Evolutionary conservation across 2,329 filamentous ascomycete genomes (phyloP).

Genomic region (Myotisia sp.): DNA sequence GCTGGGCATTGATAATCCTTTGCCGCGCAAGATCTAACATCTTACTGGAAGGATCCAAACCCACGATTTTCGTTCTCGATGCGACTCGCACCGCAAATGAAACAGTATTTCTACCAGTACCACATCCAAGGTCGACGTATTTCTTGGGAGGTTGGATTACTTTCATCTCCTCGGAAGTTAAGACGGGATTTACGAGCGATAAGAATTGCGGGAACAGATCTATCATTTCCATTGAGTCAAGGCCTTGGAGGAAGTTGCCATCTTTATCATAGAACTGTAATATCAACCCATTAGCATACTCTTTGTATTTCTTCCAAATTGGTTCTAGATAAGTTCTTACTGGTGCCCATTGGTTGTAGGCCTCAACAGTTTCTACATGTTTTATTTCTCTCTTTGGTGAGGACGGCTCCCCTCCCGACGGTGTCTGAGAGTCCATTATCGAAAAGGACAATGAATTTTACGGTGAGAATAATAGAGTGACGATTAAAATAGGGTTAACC

Average conservation of each 20-base stretch:
- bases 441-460: too few relatives aligned
- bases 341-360: slow-evolving; percentile 27
- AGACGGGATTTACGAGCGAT: slow-evolving; percentile 14
- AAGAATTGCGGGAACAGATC: slow-evolving; percentile 39
- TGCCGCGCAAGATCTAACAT: slow-evolving; percentile 43
- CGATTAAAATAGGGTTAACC: too few relatives aligned
- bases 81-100: slow-evolving; percentile 28
- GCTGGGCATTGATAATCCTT: slow-evolving; percentile 16
- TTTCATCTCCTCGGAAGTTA: too few relatives aligned
- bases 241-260: slow-evolving; percentile 50
- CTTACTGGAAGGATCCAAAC: slow-evolving; percentile 41
- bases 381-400: slow-evolving; percentile 11
- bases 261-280: slow-evolving; percentile 48
- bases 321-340: slow-evolving; percentile 13
- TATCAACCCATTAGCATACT: neutral
- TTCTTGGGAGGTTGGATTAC: slow-evolving; percentile 15
- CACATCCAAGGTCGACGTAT: slow-evolving; percentile 50
- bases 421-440: too few relatives aligned
- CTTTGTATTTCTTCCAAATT: neutral
- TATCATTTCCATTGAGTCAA: slow-evolving; percentile 45
- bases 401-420: too few relatives aligned
- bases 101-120: slow-evolving; percentile 49
- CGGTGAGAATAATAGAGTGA: too few relatives aligned
- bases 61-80: slow-evolving; percentile 30
- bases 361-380: slow-evolving; percentile 24